Evolutionary conservation across 306 rosid species (phyloP).

Genomic region (Corylus americana): DNA sequence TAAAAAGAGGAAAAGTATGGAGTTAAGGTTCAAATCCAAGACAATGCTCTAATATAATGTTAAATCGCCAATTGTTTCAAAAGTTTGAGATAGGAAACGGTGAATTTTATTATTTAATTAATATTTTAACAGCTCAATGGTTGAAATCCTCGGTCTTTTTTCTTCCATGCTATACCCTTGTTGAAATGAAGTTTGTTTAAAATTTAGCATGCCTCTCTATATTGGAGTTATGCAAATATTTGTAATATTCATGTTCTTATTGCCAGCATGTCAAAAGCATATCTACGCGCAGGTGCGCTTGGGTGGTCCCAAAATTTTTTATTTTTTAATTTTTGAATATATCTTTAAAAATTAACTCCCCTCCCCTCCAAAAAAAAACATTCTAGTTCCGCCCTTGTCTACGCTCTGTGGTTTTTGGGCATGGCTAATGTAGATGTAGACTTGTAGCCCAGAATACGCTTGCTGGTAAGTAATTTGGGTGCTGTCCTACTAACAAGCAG

Average conservation of each 20-base stretch:
- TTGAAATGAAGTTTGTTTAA: background rate
- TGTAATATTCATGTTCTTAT: background rate
- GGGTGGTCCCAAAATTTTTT: too few relatives aligned
- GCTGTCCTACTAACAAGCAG: conserved; percentile 14
- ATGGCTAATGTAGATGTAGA: background rate
- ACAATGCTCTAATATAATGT: too few relatives aligned
- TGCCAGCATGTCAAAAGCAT: background rate
- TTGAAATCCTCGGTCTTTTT: background rate
- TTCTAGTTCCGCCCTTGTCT: background rate
- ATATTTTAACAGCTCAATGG: background rate
- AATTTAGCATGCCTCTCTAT: background rate
- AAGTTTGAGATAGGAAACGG: too few relatives aligned
- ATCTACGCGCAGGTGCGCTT: background rate
- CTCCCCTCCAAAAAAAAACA: too few relatives aligned
- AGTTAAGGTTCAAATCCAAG: too few relatives aligned
- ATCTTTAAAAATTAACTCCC: too few relatives aligned
- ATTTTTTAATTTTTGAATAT: too few relatives aligned
- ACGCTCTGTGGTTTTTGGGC: background rate
- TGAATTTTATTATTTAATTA: too few relatives aligned
- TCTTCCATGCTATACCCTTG: background rate
- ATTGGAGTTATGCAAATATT: background rate
- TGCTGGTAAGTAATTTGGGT: conserved; percentile 13
- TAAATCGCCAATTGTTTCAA: too few relatives aligned
- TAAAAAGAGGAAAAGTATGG: too few relatives aligned
- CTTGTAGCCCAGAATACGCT: background rate